phyloP scores from a whole-genome alignment of 163 green algal species.

The Prototheca wickerhamii region DNA sequence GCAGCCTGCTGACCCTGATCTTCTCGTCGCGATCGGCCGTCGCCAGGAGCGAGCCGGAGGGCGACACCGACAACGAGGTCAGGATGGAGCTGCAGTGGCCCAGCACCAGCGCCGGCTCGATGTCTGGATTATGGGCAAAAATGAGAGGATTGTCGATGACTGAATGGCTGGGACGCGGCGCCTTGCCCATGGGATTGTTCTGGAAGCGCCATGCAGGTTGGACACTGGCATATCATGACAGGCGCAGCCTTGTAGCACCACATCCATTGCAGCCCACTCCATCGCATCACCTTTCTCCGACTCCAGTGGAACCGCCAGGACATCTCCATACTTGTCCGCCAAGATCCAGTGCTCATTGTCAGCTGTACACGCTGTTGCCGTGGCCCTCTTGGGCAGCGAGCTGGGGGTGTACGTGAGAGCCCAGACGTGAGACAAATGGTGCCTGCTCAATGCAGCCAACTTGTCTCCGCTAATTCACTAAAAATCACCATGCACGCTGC shows the following conservation, averaged over 20 bases:
- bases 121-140: too few species aligned
- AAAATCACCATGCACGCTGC: too few species aligned
- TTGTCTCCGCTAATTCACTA: too few species aligned
- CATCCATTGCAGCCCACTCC: too few species aligned
- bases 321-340: constrained; percentile 64
- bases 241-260: too few species aligned
- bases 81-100: constrained; percentile 60
- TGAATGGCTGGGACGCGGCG: too few species aligned
- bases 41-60: constrained; percentile 30
- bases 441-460: background rate
- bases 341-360: constrained; percentile 32
- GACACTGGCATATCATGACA: too few species aligned
- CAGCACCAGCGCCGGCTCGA: constrained; percentile 34
- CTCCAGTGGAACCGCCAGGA: constrained; percentile 19
- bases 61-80: constrained; percentile 33
- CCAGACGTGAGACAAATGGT: background rate
- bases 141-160: too few species aligned
- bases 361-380: constrained; percentile 25
- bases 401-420: constrained; percentile 4
- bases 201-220: too few species aligned
- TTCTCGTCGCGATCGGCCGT: constrained; percentile 55
- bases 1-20: constrained; percentile 48
- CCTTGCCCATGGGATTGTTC: too few species aligned
- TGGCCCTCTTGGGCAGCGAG: constrained; percentile 43
- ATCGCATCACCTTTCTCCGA: background rate